phyloP scores from a whole-genome alignment of 805 yeast genomes.

The Myxozyma lipomycoides region DNA sequence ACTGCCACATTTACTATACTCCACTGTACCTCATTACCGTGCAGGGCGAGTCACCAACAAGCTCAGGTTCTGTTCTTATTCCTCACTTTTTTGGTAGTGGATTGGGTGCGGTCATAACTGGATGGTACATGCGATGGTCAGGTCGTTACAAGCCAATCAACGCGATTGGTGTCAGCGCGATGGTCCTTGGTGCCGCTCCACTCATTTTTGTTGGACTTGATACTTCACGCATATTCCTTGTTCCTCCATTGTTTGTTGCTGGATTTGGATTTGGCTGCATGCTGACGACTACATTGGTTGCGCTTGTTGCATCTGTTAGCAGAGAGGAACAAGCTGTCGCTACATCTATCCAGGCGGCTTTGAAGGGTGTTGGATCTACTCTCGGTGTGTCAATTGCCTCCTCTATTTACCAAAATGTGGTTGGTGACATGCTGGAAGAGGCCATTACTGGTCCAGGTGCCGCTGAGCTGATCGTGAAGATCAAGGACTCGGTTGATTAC shows the following conservation, averaged over 20 bases:
- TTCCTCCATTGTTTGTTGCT: conserved; percentile 40
- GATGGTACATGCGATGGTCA: conserved; percentile 59
- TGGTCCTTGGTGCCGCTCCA: conserved; percentile 2
- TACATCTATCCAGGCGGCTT: conserved; percentile 70
- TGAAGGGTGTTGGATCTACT: conserved; percentile 65
- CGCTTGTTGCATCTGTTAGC: conserved; percentile 61
- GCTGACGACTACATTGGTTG: conserved; percentile 55
- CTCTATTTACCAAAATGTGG: conserved; percentile 49
- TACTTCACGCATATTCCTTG: not conserved
- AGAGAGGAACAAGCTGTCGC: conserved; percentile 60
- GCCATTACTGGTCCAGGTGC: conserved; percentile 11
- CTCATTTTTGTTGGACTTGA: conserved; percentile 2
- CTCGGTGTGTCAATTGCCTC: conserved; percentile 58
- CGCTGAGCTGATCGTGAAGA: conserved; percentile 5
- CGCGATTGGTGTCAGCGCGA: conserved; percentile 3
- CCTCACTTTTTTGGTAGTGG: conserved; percentile 63
- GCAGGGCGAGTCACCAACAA: conserved; percentile 47
- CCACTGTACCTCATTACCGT: conserved; percentile 64
- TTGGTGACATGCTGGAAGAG: conserved; percentile 31
- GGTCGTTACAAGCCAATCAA: conserved; percentile 39
- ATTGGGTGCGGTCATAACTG: conserved; percentile 60
- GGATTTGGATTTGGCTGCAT: conserved; percentile 54
- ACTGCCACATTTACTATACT: conserved; percentile 57
- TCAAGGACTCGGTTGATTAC: conserved; percentile 8
- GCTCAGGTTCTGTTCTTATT: conserved; percentile 49